These are phyloP conservation scores for Coleophoma crateriformis DNA, from an alignment of 2,329 filamentous ascomycete genomes.

Conservation along the genomic window DNA sequence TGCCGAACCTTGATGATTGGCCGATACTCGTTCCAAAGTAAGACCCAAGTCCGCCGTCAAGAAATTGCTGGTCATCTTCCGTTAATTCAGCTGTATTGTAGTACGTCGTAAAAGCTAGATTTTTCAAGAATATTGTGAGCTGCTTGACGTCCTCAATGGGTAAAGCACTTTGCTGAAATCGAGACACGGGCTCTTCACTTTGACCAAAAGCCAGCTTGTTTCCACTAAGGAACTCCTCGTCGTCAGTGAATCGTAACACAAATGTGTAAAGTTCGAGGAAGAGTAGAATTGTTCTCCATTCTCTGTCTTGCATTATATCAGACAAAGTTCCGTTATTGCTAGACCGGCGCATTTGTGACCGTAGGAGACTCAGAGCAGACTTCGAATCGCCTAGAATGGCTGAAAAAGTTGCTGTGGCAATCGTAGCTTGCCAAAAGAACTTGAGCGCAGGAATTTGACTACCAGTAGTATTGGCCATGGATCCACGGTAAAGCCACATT, in stretches of 20 bases:
- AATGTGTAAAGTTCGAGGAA: constrained; percentile 96
- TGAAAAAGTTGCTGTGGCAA: constrained; percentile 49
- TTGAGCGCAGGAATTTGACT: constrained; percentile 60
- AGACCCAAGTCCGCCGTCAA: constrained; percentile 35
- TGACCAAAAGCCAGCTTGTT: constrained; percentile 34
- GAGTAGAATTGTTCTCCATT: constrained; percentile 85
- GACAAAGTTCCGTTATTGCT: constrained; percentile 1
- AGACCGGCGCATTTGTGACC: constrained; percentile 12
- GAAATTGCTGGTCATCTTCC: constrained; percentile 30
- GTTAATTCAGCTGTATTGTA: constrained; percentile 70
- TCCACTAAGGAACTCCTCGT: constrained; percentile 84
- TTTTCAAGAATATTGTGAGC: constrained; percentile 81
- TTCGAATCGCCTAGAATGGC: constrained; percentile 51
- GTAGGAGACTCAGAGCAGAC: constrained; percentile 47
- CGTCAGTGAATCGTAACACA: constrained; percentile 85
- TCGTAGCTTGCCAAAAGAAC: constrained; percentile 76
- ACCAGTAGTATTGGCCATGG: constrained; percentile 24
- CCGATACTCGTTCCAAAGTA: constrained; percentile 33
- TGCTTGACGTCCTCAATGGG: constrained; percentile 64
- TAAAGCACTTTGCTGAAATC: constrained; percentile 60
- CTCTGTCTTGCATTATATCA: constrained; percentile 30
- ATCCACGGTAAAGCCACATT: constrained; percentile 84
- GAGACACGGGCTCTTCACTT: constrained; percentile 36
- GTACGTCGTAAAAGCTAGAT: constrained; percentile 82
- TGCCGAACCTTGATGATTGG: constrained; percentile 10